These are phyloP conservation scores for Blumeria graminis DNA, from an alignment of 2,329 filamentous ascomycete genomes.

Conservation along the genomic window DNA sequence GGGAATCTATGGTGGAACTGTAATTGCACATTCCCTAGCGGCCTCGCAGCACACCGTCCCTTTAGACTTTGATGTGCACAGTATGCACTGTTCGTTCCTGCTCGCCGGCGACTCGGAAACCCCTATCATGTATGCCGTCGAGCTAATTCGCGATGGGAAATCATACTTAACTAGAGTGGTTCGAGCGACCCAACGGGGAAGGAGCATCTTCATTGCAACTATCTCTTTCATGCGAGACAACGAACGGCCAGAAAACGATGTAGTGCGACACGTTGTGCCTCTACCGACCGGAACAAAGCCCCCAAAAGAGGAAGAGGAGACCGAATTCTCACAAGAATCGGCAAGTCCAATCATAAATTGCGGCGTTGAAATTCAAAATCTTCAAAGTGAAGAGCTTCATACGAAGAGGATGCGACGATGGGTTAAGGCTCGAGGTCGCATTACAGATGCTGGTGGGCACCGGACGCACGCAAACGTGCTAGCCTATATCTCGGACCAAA, in stretches of 20 bases:
- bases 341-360: slow-evolving; percentile 31
- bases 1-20: slow-evolving; percentile 79
- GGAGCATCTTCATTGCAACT: slow-evolving; percentile 86
- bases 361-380: slow-evolving; percentile 30
- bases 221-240: slow-evolving; percentile 60
- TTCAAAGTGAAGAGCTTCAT: slow-evolving; percentile 26
- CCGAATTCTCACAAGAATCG: slow-evolving; percentile 4
- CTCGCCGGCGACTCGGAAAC: slow-evolving; percentile 66
- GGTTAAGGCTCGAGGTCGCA: slow-evolving; percentile 50
- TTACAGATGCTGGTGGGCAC: slow-evolving; percentile 48
- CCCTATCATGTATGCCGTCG: slow-evolving; percentile 85
- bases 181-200: slow-evolving; percentile 73
- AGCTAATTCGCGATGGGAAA: slow-evolving; percentile 71
- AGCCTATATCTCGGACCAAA: slow-evolving; percentile 80
- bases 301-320: slow-evolving; percentile 20
- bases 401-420: slow-evolving; percentile 47
- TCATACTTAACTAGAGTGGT: slow-evolving; percentile 85
- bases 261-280: slow-evolving; percentile 39
- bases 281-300: slow-evolving; percentile 24
- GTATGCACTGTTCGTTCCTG: slow-evolving; percentile 98
- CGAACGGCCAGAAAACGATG: slow-evolving; percentile 22
- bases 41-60: slow-evolving; percentile 78
- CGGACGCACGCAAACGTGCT: slow-evolving; percentile 68
- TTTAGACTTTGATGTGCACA: slow-evolving; percentile 60
- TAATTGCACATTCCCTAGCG: slow-evolving; percentile 76